Base-by-base conservation (phyloP, 192 early-diverging fungal species). In the Chytriomyces sp. region DNA sequence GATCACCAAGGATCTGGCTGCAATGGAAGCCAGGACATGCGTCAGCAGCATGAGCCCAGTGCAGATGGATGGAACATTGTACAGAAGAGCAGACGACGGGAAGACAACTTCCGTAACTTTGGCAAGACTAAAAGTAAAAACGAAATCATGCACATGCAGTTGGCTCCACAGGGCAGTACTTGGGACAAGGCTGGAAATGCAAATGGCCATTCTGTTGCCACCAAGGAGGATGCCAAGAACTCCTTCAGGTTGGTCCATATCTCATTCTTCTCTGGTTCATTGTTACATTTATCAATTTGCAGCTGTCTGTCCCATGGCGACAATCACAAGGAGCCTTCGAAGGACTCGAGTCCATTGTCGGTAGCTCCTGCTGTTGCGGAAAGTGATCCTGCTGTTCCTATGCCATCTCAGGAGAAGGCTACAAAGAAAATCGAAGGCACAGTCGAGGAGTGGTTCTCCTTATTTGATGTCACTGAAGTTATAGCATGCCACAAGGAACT, bases 401-500 rank as follows among this genome's bases (percentile, higher is more conserved):
- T 52, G 33, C 39, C 72, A 14, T 61, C 62, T 2, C 61, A 75
- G 52, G 72, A 73, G 12, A 58, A 78, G 75, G 80, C 85, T 52
- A 82, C 74, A 59, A 79, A 68, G 69, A 88, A 84, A 34, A 72
- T 86, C 70, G 76, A 80, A 52, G 85, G 88, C 52, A 82, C 87
- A 52, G 57, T 91, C 28, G 73, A 81, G 53, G 91, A 92, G 78
- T 93, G 85, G 72, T 66, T 86, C 55, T 74, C 80, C 8, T 68
- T 90, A 38, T 80, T 78, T 73, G 79, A 82, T 72, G 81, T 87
- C 6, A 69, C 39, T 28, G 92, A 94, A 78, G 75, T 92, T 32
- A 70, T 86, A 49, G 77, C 79, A 54, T 88, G 89, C 69, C 77
- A 91, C 59, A 87, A 92, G 82, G 92, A 92, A 70, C 77, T 92